Evolutionary conservation across 23 red algal genomes (phyloP), one percentile per base, ranked within the genome.

Genomic region (Cyanidiococcus yangmingshanensis): DNA sequence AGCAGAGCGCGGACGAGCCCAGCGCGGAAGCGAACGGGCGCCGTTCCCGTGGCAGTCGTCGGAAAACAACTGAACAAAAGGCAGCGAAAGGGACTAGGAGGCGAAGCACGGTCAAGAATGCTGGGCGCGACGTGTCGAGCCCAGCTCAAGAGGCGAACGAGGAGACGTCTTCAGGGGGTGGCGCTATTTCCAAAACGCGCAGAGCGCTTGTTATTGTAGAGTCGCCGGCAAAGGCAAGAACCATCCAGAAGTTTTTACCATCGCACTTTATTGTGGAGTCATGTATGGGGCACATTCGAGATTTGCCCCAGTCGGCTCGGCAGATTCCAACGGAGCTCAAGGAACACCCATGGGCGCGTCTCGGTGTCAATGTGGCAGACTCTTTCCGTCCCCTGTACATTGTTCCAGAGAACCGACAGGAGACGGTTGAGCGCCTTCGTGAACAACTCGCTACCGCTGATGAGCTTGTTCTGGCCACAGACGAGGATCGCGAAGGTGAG

Each of bases 401-500:
- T 21, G 76, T 91, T 58, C 76, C 89, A 21, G 50, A 80, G 30
- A 85, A 80, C 36, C 90, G 90, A 68, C 50, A 57, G 18, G 74
- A 77, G 35, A 80, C 90, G 29, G 76, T 97, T 17, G 30, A 68
- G 0, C 68, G 83, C 1, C 82, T 97, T 17, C 68, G 79, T 3
- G 39, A 74, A 33, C 79, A 82, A 41, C 82, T 97, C 39, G 38
- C 75, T 0, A 39, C 85, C 26, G 68, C 75, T 38, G 57, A 78
- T 41, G 79, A 86, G 74, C 82, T 97, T 16, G 85, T 97, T n/a
- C 59, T 97, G 45, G 93, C 93, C 0, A 97, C 93, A 0, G 93
- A 97, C 59, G 93, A 91, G 74, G 93, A 97, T 75, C 87, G 93
- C 0, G 93, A 97, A 80, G 93, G 93, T 37, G 93, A 97, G 79